Base-by-base conservation (phyloP, 805 yeast species). In the Lipomyces sp. region DNA sequence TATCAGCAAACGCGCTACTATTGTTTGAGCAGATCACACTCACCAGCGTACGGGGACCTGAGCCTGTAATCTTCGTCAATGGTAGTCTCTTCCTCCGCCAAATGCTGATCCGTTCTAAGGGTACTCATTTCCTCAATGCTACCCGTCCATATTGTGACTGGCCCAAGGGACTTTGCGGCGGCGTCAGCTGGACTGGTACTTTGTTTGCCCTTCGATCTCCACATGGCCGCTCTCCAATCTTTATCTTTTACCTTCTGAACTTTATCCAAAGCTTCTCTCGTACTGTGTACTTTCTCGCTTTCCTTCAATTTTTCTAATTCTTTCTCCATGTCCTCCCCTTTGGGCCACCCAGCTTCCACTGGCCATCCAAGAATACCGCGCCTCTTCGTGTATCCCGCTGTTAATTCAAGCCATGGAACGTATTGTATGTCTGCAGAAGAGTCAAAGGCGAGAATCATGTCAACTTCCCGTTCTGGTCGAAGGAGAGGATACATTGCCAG, bases 391-490 rank as follows among this genome's bases (percentile, higher is more conserved):
- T 72, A 72, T 1, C 71, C 73, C 30, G 66, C 73, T 8, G 69
- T 64, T 15, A 72, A 53, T 15, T 72, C 73, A 8, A 72, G 66
- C 74, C 74, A 72, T 33, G 71, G 66, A 11, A 71, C 73, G n/a
- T 67, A 54, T 15, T 59, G 62, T 29, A 72, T 77, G 63, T 77
- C 74, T 3, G 80, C 81, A 2, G 86, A 82, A 73, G 84, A 83
- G 74, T 88, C 92, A 64, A 81, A 82, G 0, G 90, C 87, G 67
- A 88, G 79, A 4, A 88, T 77, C 30, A 85, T 79, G 75, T 88
- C 92, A 18, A 87, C 78, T 29, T 80, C 75, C 71, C 92, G 78
- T 53, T 82, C 81, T 3, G 83, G 82, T 65, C 87, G 87, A 24
- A 87, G 70, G 62, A 88, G 78, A 3, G 91, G 88, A 45, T 82